Conservation (phyloP, 148 eudicot species). For the Amaranthus palmeri region DNA sequence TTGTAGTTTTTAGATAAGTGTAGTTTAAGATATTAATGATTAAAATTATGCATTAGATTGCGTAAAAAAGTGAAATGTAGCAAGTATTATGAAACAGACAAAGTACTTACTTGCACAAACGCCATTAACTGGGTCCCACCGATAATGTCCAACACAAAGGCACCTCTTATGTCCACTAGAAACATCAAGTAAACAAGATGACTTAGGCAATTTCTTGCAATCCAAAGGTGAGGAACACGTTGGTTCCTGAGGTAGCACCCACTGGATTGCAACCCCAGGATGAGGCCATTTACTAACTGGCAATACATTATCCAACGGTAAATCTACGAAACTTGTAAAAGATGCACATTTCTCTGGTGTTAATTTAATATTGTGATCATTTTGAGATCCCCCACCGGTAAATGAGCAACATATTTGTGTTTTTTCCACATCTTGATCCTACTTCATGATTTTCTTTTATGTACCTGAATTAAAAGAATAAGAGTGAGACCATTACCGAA, state of each 20-base stretch:
- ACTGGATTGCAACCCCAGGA: slow-evolving; percentile 47
- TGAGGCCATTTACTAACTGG: slow-evolving; percentile 49
- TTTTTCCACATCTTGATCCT: slow-evolving; percentile 22
- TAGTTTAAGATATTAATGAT: no score
- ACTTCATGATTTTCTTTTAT: slow-evolving; percentile 20
- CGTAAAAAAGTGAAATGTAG: no score
- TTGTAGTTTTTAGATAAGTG: no score
- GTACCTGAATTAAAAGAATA: slow-evolving; percentile 6
- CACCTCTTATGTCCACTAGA: slow-evolving; percentile 34
- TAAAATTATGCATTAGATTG: no score
- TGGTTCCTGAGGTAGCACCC: slow-evolving; percentile 38
- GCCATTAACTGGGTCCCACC: slow-evolving; percentile 42
- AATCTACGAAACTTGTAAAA: slow-evolving; percentile 42
- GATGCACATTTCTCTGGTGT: slow-evolving; percentile 35
- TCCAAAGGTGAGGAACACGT: slow-evolving; percentile 27
- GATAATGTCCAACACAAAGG: slow-evolving; percentile 31
- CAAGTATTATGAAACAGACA: no score
- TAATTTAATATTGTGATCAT: slow-evolving; percentile 33
- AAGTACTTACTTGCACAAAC: slow-evolving; percentile 42
- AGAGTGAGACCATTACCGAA: no score
- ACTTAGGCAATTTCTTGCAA: slow-evolving; percentile 33
- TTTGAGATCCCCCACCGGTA: slow-evolving; percentile 49
- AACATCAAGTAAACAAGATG: slow-evolving; percentile 30
- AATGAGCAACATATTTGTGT: slow-evolving; percentile 38
- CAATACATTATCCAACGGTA: slow-evolving; percentile 28